A percentile compares a stretch with the other conserved stretches of the same genome.
Evolutionary conservation across 2,329 filamentous ascomycete species (phyloP).

Genomic region (Talaromyces marneffei): DNA sequence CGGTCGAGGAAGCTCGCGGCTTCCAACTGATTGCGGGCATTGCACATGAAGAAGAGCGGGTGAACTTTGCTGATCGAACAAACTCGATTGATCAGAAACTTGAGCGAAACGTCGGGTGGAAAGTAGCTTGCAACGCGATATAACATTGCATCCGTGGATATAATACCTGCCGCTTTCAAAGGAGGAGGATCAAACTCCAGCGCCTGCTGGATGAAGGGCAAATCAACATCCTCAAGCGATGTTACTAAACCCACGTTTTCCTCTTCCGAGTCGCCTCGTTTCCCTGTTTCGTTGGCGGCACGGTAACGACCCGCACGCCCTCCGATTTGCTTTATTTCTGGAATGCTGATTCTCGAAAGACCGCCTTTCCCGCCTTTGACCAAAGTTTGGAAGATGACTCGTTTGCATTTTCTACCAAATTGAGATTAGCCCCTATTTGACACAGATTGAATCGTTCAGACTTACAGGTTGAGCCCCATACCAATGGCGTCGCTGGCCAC

Average conservation of each 20-base stretch:
- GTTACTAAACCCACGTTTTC: constrained; percentile 66
- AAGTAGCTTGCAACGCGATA: constrained; percentile 78
- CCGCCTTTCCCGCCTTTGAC: constrained; percentile 63
- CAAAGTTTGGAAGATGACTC: constrained; percentile 77
- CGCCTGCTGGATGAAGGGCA: constrained; percentile 55
- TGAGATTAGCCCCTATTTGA: constrained; percentile 15
- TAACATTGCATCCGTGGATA: constrained; percentile 64
- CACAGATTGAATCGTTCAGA: constrained; percentile 12
- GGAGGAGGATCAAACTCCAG: constrained; percentile 61
- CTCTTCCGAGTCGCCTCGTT: constrained; percentile 18
- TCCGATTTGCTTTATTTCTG: constrained; percentile 90
- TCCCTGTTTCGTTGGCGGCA: constrained; percentile 55
- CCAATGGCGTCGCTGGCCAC: constrained; percentile 94
- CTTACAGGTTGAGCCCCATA: constrained; percentile 89
- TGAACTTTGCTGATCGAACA: constrained; percentile 62
- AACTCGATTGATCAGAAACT: constrained; percentile 72
- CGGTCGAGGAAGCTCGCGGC: constrained; percentile 71
- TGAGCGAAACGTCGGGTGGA: constrained; percentile 71
- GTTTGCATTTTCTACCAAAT: constrained; percentile 64
- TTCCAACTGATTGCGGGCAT: constrained; percentile 55
- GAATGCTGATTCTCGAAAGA: constrained; percentile 56
- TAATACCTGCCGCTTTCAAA: constrained; percentile 65
- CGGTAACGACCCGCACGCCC: constrained; percentile 85
- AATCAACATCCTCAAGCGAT: constrained; percentile 66
- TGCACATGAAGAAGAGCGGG: constrained; percentile 64